Evolutionary conservation across 2,329 filamentous ascomycete genomes (phyloP), one percentile per base, ranked within the genome.

Genomic region (Neonectria punicea): DNA sequence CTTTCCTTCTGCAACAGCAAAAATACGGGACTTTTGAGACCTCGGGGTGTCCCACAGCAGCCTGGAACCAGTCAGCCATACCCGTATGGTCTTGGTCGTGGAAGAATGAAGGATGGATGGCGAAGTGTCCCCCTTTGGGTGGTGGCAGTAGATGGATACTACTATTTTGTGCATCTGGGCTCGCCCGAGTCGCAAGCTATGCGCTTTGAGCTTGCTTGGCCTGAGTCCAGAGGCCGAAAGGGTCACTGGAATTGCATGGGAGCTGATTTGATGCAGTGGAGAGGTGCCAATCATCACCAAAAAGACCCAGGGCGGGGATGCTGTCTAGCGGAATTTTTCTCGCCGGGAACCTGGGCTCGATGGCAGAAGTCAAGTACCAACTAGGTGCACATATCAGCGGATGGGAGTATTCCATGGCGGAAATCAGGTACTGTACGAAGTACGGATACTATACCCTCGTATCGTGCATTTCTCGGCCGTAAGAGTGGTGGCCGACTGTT

Each of bases 241-340:
- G 58, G 32, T 30, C 68, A 66, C 25, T 58, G 56, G 50, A 65
- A 68, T 66, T 61, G 61, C 32, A 57, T 54, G 49, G 67, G 49
- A 46, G 61, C 71, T 66, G 68, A 67, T 73, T 72, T 61, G 66
- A 65, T 61, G 59, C 44, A 59, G 61, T 61, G 61, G 61, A 56
- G 58, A 68, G 67, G 64, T 73, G 58, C 65, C 61, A 66, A 66
- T 73, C 69, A 66, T 55, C 67, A 13, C n/a, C 14, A 8, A 9
- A 61, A 62, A 69, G 68, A 49, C 61, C 50, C 62, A 65, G 58
- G 54, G 61, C 68, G 59, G 66, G 61, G 64, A 67, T 65, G 41
- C 43, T n/a, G 34, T 51, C 43, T 20, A 43, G 36, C 22, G 20
- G 30, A 28, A n/a, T n/a, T 51, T 44, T 44, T 55, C 13, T 41